Conservation (phyloP, 73 alveolate genomes). For the Uronychia binucleata region DNA sequence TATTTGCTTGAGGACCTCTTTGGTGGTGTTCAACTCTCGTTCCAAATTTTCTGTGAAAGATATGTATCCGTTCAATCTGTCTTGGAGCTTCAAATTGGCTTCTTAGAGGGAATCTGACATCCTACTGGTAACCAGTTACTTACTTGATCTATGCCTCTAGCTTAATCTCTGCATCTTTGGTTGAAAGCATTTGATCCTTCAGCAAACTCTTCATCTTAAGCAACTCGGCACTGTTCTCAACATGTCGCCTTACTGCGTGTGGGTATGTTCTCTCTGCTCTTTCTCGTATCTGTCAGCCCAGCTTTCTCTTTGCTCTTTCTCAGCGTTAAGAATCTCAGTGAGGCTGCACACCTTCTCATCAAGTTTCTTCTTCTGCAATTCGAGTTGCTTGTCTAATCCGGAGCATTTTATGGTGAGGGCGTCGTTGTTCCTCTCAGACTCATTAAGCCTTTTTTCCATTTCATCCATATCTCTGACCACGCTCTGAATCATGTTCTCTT, state of each 20-base stretch:
- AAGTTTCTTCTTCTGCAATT: constrained; percentile 23
- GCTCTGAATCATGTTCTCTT: not conserved
- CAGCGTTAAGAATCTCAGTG: constrained; percentile 18
- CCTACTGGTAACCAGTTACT: not conserved
- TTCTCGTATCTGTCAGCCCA: constrained; percentile 42
- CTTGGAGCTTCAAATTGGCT: constrained; percentile 13
- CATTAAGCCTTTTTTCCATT: not conserved
- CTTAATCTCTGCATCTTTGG: constrained; percentile 20
- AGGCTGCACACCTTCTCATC: constrained; percentile 40
- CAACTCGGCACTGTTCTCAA: not conserved
- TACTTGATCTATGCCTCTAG: not conserved
- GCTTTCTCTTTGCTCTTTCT: constrained; percentile 37
- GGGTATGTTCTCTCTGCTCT: constrained; percentile 43
- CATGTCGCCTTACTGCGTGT: not conserved
- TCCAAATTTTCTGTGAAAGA: constrained; percentile 10
- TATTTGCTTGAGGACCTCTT: constrained; percentile 17
- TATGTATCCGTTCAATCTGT: constrained; percentile 7
- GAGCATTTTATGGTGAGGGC: not conserved
- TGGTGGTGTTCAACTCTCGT: constrained; percentile 37
- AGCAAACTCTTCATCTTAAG: constrained; percentile 2
- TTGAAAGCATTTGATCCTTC: constrained; percentile 7
- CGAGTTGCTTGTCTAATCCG: constrained; percentile 8
- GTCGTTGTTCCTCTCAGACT: constrained; percentile 1
- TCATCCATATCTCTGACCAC: constrained; percentile 10
- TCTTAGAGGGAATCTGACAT: constrained; percentile 2